These are phyloP conservation scores for Avena eriantha DNA, from an alignment of 176 grass and related monocot genomes.

Conservation along the genomic window DNA sequence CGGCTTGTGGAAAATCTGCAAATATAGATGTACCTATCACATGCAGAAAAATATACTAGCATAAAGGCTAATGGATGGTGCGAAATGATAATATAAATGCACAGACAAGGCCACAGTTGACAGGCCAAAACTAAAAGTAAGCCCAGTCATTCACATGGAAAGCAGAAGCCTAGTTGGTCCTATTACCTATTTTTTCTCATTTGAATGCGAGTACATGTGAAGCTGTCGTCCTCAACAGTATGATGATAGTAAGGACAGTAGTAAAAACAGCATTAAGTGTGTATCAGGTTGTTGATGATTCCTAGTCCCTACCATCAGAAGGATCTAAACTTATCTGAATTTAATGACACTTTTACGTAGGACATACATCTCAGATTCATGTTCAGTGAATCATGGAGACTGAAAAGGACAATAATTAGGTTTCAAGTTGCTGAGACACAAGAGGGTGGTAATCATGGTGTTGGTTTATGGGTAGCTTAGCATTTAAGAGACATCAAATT, in stretches of 20 bases:
- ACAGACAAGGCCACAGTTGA: slow-evolving; percentile 9
- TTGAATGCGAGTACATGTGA: slow-evolving; percentile 28
- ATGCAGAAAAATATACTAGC: not conserved
- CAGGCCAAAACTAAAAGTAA: slow-evolving; percentile 38
- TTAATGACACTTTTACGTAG: slow-evolving; percentile 61
- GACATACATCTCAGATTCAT: slow-evolving; percentile 62
- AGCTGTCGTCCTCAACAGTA: slow-evolving; percentile 40
- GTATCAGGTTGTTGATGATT: slow-evolving; percentile 47
- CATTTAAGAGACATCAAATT: slow-evolving; percentile 54
- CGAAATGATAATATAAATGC: slow-evolving; percentile 19
- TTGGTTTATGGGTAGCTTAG: slow-evolving; percentile 54
- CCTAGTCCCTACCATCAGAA: slow-evolving; percentile 42
- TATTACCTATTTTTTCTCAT: slow-evolving; percentile 14
- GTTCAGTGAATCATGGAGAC: slow-evolving; percentile 54
- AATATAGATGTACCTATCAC: slow-evolving; percentile 29
- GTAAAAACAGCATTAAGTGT: slow-evolving; percentile 45
- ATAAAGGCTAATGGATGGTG: slow-evolving; percentile 10
- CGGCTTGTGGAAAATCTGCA: not conserved
- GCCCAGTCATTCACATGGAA: slow-evolving; percentile 12
- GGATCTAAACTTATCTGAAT: slow-evolving; percentile 41
- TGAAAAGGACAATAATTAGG: slow-evolving; percentile 68
- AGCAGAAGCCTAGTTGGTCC: slow-evolving; percentile 31
- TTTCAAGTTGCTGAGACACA: slow-evolving; percentile 59
- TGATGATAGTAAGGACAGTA: slow-evolving; percentile 29
- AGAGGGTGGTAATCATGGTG: slow-evolving; percentile 58